These are phyloP conservation scores for Trametes coccinea DNA, from an alignment of 768 basidiomycete genomes.

Conservation along the genomic window DNA sequence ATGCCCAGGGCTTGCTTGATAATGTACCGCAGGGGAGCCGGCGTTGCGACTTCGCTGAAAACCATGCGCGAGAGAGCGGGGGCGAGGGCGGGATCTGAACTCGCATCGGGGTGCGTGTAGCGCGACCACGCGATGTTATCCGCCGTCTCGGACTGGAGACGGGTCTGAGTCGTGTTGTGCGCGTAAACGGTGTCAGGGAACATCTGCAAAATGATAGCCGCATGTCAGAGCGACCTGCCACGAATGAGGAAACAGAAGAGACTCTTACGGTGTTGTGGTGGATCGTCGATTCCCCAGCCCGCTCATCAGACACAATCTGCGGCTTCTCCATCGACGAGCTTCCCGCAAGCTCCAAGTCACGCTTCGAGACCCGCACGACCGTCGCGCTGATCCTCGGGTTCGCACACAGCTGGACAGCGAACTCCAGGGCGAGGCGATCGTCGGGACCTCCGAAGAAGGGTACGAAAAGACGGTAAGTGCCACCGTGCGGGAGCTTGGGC, in stretches of 20 bases:
- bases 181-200: slow-evolving; percentile 75
- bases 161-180: slow-evolving; percentile 57
- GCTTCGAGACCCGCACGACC: slow-evolving; percentile 64
- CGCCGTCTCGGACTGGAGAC: slow-evolving; percentile 79
- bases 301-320: slow-evolving; percentile 30
- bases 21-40: slow-evolving; percentile 57
- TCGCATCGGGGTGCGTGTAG: slow-evolving; percentile 44
- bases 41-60: slow-evolving; percentile 58
- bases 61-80: slow-evolving; percentile 56
- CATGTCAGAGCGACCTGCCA: neutral
- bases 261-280: slow-evolving; percentile 23
- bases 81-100: slow-evolving; percentile 19
- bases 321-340: slow-evolving; percentile 28
- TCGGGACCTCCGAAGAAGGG: slow-evolving; percentile 96
- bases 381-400: slow-evolving; percentile 71
- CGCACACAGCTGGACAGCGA: slow-evolving; percentile 81
- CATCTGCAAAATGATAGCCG: slow-evolving; percentile 21
- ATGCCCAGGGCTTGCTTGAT: slow-evolving; percentile 44
- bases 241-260: neutral
- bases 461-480: slow-evolving; percentile 67
- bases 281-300: slow-evolving; percentile 13
- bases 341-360: slow-evolving; percentile 32
- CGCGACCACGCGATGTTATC: slow-evolving; percentile 76
- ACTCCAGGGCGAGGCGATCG: slow-evolving; percentile 81
- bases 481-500: slow-evolving; percentile 31